Percentiles rank a stretch among this genome's conserved stretches.
Evolutionary conservation across 495 filamentous ascomycete species (phyloP).

Genomic region (Rhypophila decipiens): DNA sequence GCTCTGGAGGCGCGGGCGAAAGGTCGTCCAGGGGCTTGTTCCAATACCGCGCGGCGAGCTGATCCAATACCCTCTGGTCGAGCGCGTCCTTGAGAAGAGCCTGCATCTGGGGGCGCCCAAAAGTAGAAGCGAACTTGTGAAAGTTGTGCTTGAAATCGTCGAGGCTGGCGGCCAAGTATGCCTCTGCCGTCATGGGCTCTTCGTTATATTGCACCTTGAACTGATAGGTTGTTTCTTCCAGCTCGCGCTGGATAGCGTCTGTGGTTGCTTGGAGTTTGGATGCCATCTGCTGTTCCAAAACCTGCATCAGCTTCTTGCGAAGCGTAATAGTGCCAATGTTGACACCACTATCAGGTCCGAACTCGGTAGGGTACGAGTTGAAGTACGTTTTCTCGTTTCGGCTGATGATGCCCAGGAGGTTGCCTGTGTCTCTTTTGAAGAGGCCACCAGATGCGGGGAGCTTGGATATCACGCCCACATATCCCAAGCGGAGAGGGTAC

Average conservation of each 20-base stretch:
- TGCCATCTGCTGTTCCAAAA: conserved; percentile 95
- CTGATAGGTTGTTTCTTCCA: conserved; percentile 96
- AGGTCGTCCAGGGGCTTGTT: conserved; percentile 89
- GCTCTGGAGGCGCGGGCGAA: conserved; percentile 51
- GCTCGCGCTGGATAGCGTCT: conserved; percentile 87
- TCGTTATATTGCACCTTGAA: conserved; percentile 99
- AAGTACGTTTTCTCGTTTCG: conserved; percentile 90
- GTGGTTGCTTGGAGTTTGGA: conserved; percentile 78
- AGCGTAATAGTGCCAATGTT: conserved; percentile 78
- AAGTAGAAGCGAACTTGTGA: conserved; percentile 82
- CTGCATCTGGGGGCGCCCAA: conserved; percentile 83
- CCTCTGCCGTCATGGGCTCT: conserved; percentile 86
- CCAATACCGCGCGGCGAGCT: conserved; percentile 95
- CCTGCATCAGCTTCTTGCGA: conserved; percentile 91
- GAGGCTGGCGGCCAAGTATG: conserved; percentile 88
- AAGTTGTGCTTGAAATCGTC: conserved; percentile 98
- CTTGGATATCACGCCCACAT: conserved; percentile 89
- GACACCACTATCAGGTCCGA: conserved; percentile 63
- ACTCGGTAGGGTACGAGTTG: conserved; percentile 72
- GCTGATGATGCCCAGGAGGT: conserved; percentile 72
- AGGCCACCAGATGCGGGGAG: conserved; percentile 63
- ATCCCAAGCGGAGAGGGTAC: conserved; percentile 92
- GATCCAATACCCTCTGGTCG: conserved; percentile 89
- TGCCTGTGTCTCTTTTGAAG: conserved; percentile 77
- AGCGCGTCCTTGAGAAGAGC: conserved; percentile 86